Evolutionary conservation across 805 yeast genomes (phyloP), one percentile per base, ranked within the genome.

Genomic region (Candida montana): DNA sequence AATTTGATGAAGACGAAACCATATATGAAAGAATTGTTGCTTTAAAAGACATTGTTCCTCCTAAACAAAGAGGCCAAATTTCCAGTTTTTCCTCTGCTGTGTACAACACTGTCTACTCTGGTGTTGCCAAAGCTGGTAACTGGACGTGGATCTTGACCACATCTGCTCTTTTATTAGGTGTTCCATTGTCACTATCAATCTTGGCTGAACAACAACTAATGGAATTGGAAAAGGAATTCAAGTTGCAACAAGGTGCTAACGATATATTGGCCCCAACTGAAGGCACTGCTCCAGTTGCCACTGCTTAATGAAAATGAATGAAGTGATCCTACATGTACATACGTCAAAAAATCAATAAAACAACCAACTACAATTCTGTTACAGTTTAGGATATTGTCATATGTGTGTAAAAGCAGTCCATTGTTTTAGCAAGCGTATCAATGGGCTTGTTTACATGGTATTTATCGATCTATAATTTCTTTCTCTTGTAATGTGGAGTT

Each of bases 191-290:
- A 8, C 72, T 93, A 55, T 83, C 96, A 40, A 85, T 93, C 54
- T 73, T 93, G 56, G 81, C 89, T 46, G 97, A 91, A 70, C 95
- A 89, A 62, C 97, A 91, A 71, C 76, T 90, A 63, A 79, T 82
- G 61, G 97, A 90, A 69, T 76, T 87, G 82, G 97, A 90, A 72
- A 88, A 85, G 71, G 93, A 89, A 61, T 81, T 88, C 74, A 79
- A 83, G 44, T 68, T 83, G 58, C 91, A 83, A 64, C 83, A 81
- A 63, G 81, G 83, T 47, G 83, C 89, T 20, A 81, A 77, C 57
- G 89, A 81, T 45, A 75, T 83, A 35, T 67, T 84, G 55, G 83
- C 88, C 33, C 80, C 83, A 47, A 84, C 85, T 48, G 73, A n/a
- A n/a, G n/a, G n/a, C n/a, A n/a, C 80, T 32, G 77, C 71, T 56